Conservation (phyloP, 1,284 basidiomycete species). For the Pseudomicrostroma phylloplanum region DNA sequence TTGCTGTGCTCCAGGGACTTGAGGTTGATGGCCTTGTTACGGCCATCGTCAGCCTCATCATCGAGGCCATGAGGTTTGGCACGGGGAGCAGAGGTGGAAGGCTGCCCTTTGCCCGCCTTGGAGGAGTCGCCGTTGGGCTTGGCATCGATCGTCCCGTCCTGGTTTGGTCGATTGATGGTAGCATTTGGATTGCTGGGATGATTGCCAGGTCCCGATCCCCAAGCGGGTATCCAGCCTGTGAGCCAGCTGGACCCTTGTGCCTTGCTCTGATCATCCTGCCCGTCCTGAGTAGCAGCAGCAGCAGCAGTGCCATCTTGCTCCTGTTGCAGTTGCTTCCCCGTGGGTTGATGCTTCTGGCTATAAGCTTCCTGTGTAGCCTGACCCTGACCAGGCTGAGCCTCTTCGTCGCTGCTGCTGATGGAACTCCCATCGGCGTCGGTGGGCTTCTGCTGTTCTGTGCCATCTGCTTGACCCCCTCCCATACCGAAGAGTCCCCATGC, state of each 20-base stretch:
- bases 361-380: background rate
- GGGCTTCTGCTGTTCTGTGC: conserved; percentile 7
- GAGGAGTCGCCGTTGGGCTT: background rate
- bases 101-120: background rate
- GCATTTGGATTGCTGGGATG: background rate
- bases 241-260: background rate
- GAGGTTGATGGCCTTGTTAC: background rate
- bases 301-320: background rate
- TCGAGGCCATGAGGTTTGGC: too few species aligned
- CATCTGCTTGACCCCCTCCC: background rate
- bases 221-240: background rate
- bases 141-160: background rate
- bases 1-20: background rate
- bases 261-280: background rate
- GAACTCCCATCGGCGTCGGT: conserved; percentile 6
- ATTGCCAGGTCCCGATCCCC: background rate
- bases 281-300: background rate
- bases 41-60: background rate
- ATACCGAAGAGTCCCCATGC: conserved; percentile 5
- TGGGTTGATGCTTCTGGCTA: background rate
- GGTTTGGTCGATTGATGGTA: background rate
- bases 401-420: background rate
- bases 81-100: too few species aligned
- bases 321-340: background rate
- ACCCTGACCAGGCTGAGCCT: background rate